Base-by-base conservation (phyloP, 2,329 filamentous ascomycete genomes). In the Alternaria sp. region DNA sequence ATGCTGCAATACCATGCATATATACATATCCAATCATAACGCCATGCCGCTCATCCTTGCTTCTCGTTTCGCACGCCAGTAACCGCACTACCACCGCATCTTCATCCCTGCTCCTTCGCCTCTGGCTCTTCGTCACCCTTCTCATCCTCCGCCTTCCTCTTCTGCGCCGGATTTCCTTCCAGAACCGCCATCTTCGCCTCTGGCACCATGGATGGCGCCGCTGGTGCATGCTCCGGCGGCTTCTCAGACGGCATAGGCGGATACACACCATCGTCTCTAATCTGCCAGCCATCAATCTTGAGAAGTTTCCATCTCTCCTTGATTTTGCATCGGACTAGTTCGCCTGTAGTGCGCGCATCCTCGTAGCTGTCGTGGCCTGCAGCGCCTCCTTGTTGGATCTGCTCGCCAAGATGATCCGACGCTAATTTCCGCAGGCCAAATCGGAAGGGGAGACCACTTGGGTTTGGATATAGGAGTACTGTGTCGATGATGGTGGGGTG, bases 291-390 rank as follows among this genome's bases (percentile, higher is more conserved):
- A 21, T 86, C 81, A 44, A 81, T 80, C 78, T 88, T 85, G 84
- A 96, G 83, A 30, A 81, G 79, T 65, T 85, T 87, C 92, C 93
- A 97, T 65, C 88, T 85, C 58, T 90, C 85, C 56, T 84, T 85
- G 6, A 96, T 85, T 77, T 89, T 92, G 53, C 89, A 85, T 50
- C 91, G 84, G 0, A 97, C 92, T 55, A 99, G 80, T 63, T 98
- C 93, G 0, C 95, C 96, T 0, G 96, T 95, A 0, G 94, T 92
- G 50, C 90, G 87, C 0, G 96, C 93, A 76, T 99, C 96, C 78
- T 99, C 96, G 25, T 90, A 91, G 25, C 93, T 97, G 81, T 99
- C 96, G 79, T 99, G 96, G 0, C 96, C 96, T 17, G 80, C 67
- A 62, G 83, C 81, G 12, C 82, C 86, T 46, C 90, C 91, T 36